These are phyloP conservation scores for Saraca asoca DNA, from an alignment of 331 rosid genomes.

Conservation along the genomic window DNA sequence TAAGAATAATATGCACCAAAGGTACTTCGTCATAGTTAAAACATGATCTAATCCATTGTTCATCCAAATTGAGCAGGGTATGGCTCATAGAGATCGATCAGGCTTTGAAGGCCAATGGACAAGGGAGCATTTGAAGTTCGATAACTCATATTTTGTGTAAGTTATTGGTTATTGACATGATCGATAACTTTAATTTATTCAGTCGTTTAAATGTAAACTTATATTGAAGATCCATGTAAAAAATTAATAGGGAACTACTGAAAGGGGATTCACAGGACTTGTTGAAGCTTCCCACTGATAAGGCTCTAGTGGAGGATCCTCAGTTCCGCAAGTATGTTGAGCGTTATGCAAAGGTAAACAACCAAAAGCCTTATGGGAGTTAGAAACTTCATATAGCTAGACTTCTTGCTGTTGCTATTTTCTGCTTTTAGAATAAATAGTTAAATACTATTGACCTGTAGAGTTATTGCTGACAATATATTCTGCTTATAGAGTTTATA, in stretches of 20 bases:
- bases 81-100: slow-evolving; percentile 74
- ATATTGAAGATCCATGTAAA: slow-evolving; percentile 8
- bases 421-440: too few relatives aligned
- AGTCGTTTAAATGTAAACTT: background rate
- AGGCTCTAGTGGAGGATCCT: slow-evolving; percentile 60
- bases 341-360: slow-evolving; percentile 70
- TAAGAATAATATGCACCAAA: slow-evolving; percentile 21
- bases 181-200: background rate
- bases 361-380: too few relatives aligned
- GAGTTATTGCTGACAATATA: too few relatives aligned
- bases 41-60: background rate
- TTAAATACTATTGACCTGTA: background rate
- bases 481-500: background rate
- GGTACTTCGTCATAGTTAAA: background rate
- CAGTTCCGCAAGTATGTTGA: slow-evolving; percentile 51
- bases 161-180: slow-evolving; percentile 19
- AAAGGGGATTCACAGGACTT: slow-evolving; percentile 44
- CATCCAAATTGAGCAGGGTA: slow-evolving; percentile 52
- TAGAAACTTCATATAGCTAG: too few relatives aligned
- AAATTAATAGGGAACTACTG: slow-evolving; percentile 57
- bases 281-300: slow-evolving; percentile 74
- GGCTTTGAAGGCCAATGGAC: slow-evolving; percentile 87
- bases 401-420: too few relatives aligned
- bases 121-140: slow-evolving; percentile 64
- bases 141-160: slow-evolving; percentile 83